phyloP scores from a whole-genome alignment of 1,139 yeast genomes.

The Arxiozyma slooffiae region DNA sequence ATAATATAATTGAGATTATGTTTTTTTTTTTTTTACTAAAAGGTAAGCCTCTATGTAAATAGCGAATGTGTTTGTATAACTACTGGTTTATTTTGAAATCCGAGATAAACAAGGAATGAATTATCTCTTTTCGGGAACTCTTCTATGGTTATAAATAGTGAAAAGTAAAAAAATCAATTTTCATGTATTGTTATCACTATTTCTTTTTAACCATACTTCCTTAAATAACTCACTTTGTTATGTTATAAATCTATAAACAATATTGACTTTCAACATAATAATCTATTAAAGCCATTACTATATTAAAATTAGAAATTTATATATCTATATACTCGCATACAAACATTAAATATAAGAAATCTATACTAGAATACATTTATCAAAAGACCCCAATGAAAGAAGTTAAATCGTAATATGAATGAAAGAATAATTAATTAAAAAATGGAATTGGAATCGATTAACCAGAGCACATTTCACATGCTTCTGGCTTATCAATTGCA shows the following conservation, averaged over 20 bases:
- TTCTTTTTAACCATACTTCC: too few species aligned
- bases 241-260: too few species aligned
- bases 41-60: not conserved
- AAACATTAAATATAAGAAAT: not conserved
- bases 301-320: too few species aligned
- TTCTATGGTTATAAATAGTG: not conserved
- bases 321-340: not conserved
- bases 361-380: slow-evolving; percentile 4
- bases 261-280: too few species aligned
- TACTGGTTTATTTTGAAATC: too few species aligned
- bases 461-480: slow-evolving; percentile 99
- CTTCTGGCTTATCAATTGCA: slow-evolving; percentile 91
- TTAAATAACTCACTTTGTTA: too few species aligned
- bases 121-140: too few species aligned
- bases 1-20: too few species aligned
- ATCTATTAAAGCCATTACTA: not conserved
- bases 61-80: not conserved
- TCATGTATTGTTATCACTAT: not conserved
- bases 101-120: too few species aligned
- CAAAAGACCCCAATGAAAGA: slow-evolving; percentile 4
- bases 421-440: slow-evolving; percentile 1
- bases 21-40: too few species aligned
- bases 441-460: slow-evolving; percentile 29
- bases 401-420: not conserved
- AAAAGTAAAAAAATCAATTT: not conserved